phyloP scores from a whole-genome alignment of 2,329 filamentous ascomycete species.

The Fusarium camptoceras region DNA sequence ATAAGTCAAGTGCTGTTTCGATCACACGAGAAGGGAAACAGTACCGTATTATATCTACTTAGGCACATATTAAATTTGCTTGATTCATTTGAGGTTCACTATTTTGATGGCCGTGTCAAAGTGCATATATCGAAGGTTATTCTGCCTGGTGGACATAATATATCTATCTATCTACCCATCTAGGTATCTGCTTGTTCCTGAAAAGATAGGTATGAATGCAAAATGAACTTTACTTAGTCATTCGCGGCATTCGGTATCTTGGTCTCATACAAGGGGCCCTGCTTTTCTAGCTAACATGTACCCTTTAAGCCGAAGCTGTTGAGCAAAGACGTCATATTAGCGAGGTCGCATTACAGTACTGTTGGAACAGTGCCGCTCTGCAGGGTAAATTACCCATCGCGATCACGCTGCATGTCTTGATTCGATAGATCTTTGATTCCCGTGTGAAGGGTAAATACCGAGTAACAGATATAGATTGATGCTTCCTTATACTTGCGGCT shows the following conservation, averaged over 20 bases:
- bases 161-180: background rate
- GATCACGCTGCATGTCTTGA: constrained; percentile 30
- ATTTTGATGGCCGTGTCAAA: background rate
- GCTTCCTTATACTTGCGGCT: constrained; percentile 1
- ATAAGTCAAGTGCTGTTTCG: background rate
- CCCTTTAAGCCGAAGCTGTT: constrained; percentile 45
- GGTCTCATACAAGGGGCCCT: constrained; percentile 42
- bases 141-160: background rate
- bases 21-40: background rate
- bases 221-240: background rate
- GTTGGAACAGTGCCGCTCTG: background rate
- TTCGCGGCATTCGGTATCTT: constrained; percentile 55
- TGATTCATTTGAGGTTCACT: background rate
- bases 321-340: constrained; percentile 26
- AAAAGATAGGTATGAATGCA: background rate
- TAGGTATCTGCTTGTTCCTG: background rate
- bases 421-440: constrained; percentile 7
- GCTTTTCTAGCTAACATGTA: constrained; percentile 1
- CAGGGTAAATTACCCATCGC: constrained; percentile 24
- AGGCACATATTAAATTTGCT: background rate
- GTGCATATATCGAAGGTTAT: background rate
- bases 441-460: background rate
- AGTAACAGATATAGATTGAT: background rate
- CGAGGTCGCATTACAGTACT: background rate
- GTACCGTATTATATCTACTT: background rate